These are phyloP conservation scores for Mucor indicus DNA, from an alignment of 371 early-diverging fungal species.

Conservation along the genomic window DNA sequence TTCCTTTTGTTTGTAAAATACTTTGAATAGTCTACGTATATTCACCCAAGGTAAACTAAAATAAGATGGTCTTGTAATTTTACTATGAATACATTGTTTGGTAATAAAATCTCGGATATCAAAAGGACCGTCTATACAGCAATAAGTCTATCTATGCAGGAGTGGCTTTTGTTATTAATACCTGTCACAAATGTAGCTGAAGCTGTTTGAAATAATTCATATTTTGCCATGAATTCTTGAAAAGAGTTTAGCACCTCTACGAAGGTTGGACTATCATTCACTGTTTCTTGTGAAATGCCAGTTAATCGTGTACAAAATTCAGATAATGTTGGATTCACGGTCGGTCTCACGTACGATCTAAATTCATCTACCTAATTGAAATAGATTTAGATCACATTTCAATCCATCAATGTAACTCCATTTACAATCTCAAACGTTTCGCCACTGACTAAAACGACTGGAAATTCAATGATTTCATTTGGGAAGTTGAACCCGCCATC, in stretches of 20 bases:
- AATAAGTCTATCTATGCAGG: background rate
- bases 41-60: conserved; percentile 64
- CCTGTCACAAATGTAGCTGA: conserved; percentile 43
- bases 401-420: background rate
- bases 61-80: conserved; percentile 45
- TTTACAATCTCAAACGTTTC: conserved; percentile 55
- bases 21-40: conserved; percentile 47
- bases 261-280: conserved; percentile 60
- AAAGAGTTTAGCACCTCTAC: conserved; percentile 37
- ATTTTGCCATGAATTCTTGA: conserved; percentile 42
- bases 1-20: conserved; percentile 43
- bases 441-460: conserved; percentile 68
- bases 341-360: conserved; percentile 72
- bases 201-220: conserved; percentile 49
- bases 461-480: conserved; percentile 87
- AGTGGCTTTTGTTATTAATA: conserved; percentile 3
- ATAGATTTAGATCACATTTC: background rate
- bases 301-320: conserved; percentile 74
- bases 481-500: conserved; percentile 53
- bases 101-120: conserved; percentile 80
- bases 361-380: conserved; percentile 62
- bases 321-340: conserved; percentile 58
- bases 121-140: conserved; percentile 71
- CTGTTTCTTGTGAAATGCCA: conserved; percentile 61
- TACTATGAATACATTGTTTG: conserved; percentile 57